phyloP scores from a whole-genome alignment of 768 basidiomycete species.

The Boletus pseudopeckii region DNA sequence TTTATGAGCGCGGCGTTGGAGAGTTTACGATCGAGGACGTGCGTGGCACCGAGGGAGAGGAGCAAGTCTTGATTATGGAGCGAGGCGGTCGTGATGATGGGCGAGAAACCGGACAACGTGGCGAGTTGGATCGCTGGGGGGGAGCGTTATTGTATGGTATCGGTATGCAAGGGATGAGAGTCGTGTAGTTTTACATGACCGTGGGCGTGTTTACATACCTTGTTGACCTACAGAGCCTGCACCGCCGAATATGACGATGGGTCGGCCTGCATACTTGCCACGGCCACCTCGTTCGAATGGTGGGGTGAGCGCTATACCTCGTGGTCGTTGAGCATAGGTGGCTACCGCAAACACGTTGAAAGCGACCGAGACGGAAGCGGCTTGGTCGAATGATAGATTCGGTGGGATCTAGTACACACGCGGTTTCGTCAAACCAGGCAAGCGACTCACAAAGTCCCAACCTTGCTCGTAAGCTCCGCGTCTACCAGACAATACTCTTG shows the following conservation, averaged over 20 bases:
- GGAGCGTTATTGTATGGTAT: too few relatives aligned
- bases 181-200: too few relatives aligned
- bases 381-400: constrained; percentile 35
- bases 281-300: constrained; percentile 29
- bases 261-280: constrained; percentile 29
- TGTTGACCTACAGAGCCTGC: constrained; percentile 36
- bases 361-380: constrained; percentile 33
- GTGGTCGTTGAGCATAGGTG: constrained; percentile 28
- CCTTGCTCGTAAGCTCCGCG: constrained; percentile 16
- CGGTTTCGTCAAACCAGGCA: neutral
- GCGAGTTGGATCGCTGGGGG: constrained; percentile 32
- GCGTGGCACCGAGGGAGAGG: constrained; percentile 37
- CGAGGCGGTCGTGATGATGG: constrained; percentile 39
- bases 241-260: constrained; percentile 37
- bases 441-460: neutral
- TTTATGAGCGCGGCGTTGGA: constrained; percentile 3
- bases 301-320: constrained; percentile 27
- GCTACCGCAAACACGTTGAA: constrained; percentile 33
- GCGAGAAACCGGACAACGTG: constrained; percentile 31
- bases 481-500: constrained; percentile 23
- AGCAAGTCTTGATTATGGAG: constrained; percentile 28
- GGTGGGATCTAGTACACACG: constrained; percentile 28
- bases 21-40: constrained; percentile 32
- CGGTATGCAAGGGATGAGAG: too few relatives aligned
- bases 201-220: constrained; percentile 16